These are phyloP conservation scores for Ustilago xerochloae DNA, from an alignment of 1,284 basidiomycete species.

Conservation along the genomic window DNA sequence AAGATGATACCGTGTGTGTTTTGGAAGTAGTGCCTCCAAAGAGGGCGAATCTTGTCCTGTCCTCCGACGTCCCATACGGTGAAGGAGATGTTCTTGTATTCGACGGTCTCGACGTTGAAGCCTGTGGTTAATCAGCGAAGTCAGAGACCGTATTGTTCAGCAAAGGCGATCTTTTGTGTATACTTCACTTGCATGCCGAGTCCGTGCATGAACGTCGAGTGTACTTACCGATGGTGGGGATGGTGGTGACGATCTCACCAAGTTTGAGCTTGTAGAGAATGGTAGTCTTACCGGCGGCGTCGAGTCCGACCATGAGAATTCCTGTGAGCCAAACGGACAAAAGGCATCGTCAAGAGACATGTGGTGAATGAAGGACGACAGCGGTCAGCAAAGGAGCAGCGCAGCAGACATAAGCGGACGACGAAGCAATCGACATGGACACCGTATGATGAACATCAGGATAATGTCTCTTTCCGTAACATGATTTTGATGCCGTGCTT, in stretches of 20 bases:
- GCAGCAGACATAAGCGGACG: not conserved
- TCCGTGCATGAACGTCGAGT: not conserved
- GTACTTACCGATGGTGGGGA: slow-evolving; percentile 83
- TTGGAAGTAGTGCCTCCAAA: slow-evolving; percentile 99
- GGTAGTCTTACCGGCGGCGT: slow-evolving; percentile 84
- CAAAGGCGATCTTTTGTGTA: too few species aligned
- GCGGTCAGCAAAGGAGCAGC: too few species aligned
- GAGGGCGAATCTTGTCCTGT: slow-evolving; percentile 77
- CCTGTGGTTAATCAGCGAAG: too few species aligned
- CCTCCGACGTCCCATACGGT: slow-evolving; percentile 99
- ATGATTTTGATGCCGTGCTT: too few species aligned
- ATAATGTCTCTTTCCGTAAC: too few species aligned
- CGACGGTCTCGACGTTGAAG: slow-evolving; percentile 91
- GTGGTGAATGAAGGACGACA: slow-evolving; percentile 9
- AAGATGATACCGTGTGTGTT: slow-evolving; percentile 99
- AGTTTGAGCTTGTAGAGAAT: slow-evolving; percentile 99
- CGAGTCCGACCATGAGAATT: slow-evolving; percentile 84
- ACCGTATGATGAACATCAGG: not conserved
- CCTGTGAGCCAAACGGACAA: too few species aligned
- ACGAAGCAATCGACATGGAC: slow-evolving; percentile 1
- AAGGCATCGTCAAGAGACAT: not conserved
- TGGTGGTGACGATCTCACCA: slow-evolving; percentile 99
- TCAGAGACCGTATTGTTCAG: too few species aligned
- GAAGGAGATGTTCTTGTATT: slow-evolving; percentile 99
- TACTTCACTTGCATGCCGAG: not conserved